These are phyloP conservation scores for Mallotus repandus DNA, from an alignment of 441 rosid genomes.

Conservation along the genomic window DNA sequence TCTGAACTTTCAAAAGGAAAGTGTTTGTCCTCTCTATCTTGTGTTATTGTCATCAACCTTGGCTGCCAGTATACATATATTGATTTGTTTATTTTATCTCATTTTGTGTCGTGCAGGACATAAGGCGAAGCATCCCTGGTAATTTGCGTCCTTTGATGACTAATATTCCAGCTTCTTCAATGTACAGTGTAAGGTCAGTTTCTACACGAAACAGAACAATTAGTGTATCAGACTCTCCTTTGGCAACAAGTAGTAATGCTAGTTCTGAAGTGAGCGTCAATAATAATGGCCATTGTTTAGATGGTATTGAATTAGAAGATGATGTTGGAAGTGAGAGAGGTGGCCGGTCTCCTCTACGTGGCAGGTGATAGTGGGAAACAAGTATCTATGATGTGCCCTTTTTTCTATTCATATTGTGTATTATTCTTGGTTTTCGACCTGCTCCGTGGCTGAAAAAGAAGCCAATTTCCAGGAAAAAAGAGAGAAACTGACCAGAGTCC, in stretches of 20 bases:
- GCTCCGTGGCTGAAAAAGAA: constrained; percentile 26
- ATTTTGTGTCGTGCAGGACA: constrained; percentile 56
- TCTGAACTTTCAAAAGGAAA: background rate
- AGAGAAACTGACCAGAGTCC: constrained; percentile 23
- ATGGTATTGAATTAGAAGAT: constrained; percentile 62
- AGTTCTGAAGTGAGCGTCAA: constrained; percentile 92
- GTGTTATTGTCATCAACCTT: background rate
- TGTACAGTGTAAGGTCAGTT: constrained; percentile 97
- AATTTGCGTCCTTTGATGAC: constrained; percentile 90
- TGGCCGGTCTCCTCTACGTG: constrained; percentile 64
- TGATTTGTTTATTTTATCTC: constrained; percentile 20
- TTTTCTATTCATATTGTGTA: constrained; percentile 13
- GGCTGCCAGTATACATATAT: background rate
- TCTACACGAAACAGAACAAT: constrained; percentile 61
- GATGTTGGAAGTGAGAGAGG: constrained; percentile 65
- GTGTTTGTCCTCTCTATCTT: background rate
- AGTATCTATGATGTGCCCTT: background rate
- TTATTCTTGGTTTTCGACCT: constrained; percentile 21
- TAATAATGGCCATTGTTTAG: constrained; percentile 62
- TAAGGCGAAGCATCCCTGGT: constrained; percentile 85
- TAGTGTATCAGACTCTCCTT: constrained; percentile 82
- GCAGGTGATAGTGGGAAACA: constrained; percentile 45
- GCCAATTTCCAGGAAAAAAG: constrained; percentile 14
- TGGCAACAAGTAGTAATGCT: constrained; percentile 95
- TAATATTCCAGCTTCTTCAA: constrained; percentile 93